Base-by-base conservation (phyloP, 768 basidiomycete species). In the Russula olivacea region DNA sequence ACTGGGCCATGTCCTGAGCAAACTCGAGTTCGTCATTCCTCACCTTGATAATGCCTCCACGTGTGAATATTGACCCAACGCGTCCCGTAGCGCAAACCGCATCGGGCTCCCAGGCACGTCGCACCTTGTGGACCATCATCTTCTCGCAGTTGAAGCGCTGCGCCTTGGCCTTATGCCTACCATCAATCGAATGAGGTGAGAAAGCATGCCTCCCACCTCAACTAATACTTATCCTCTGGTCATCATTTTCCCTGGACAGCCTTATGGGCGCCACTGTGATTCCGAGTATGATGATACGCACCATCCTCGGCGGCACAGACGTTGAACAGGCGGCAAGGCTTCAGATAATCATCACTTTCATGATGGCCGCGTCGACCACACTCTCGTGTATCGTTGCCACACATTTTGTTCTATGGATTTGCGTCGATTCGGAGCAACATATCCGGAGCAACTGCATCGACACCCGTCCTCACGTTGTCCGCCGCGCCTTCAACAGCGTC, bases 331-430 rank as follows among this genome's bases (percentile, higher is more conserved):
- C 93, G 0, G 90, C 90, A 2, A 83, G 85, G 56, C 76, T 94
- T 17, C 93, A 94, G 69, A 93, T 93, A 87, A 85, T 95, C 61
- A 91, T 95, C 75, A 90, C 93, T 85, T 94, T 95, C 74, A 90
- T 94, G 88, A 91, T 94, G 50, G 85, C 86, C 3, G 85, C 91
- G 0, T 82, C 84, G 61, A 88, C 88, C 0, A 83, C 86, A 0
- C 80, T 95, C 28, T 82, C 88, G 14, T 80, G 86, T 3, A 85
- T 91, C 58, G 75, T 82, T 56, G 81, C 84, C 3, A 86, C 87
- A 0, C 73, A 86, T 60, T 75, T 84, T 47, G 79, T 83, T 8
- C 79, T 93, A 9, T 71, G 72, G 4, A 78, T 87, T 15, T 79
- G 87, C 7, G 82, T 93, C 41, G 93, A 95, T 69, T 67, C 68